phyloP scores from a whole-genome alignment of 257 asterid species.

The Ligustrum vulgare region DNA sequence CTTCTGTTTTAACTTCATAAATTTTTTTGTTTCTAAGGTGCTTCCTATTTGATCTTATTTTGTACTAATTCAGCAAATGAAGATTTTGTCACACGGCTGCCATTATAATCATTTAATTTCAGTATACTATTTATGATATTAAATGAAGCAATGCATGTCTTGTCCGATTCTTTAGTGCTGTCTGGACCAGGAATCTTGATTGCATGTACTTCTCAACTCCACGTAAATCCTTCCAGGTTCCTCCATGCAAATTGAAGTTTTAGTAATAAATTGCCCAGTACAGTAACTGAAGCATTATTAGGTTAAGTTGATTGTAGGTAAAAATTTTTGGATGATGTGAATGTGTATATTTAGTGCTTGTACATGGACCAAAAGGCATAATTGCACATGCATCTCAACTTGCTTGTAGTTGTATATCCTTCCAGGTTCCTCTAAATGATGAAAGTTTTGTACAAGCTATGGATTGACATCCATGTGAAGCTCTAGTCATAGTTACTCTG shows the following conservation, averaged over 20 bases:
- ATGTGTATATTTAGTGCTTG: background rate
- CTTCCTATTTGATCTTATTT: background rate
- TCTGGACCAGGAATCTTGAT: background rate
- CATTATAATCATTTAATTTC: background rate
- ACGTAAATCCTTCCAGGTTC: background rate
- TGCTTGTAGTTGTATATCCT: background rate
- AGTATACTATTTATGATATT: background rate
- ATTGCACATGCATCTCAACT: background rate
- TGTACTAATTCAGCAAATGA: background rate
- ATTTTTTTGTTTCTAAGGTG: background rate
- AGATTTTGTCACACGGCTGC: background rate
- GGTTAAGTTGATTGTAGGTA: background rate
- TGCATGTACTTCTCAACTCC: background rate
- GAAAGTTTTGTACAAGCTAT: constrained; percentile 29
- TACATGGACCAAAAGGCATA: background rate
- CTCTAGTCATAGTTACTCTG: constrained; percentile 52
- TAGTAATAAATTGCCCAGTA: background rate
- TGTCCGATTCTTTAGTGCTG: background rate
- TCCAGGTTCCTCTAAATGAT: constrained; percentile 36
- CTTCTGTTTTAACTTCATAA: background rate
- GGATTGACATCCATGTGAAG: constrained; percentile 37
- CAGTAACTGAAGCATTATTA: no score
- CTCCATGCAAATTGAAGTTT: constrained; percentile 21
- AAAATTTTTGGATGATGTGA: no score
- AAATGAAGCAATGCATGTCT: background rate